Base-by-base conservation (phyloP, 2,329 filamentous ascomycete genomes). In the Diaporthe destruens region DNA sequence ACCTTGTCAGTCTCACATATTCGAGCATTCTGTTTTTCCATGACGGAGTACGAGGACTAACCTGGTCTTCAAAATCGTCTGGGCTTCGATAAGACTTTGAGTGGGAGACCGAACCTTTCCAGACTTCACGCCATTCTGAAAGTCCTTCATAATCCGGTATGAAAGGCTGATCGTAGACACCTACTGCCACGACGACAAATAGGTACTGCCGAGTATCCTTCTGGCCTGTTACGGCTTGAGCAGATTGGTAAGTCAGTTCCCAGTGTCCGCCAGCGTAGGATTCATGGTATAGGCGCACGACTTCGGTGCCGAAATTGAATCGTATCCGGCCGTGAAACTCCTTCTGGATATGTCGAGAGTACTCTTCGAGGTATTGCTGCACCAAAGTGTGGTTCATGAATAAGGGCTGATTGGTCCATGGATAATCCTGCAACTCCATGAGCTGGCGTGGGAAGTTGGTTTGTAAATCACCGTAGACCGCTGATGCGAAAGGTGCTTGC, bases 361-460 rank as follows among this genome's bases (percentile, higher is more conserved):
- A 71, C 6, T 18, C 34, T 9, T n/a, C 8, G 3, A 71, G 68
- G 56, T 61, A 63, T 18, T 51, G 14, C 14, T 39, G 32, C n/a
- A 71, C 68, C 68, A 53, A 29, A 6, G 12, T 29, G 29, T 71
- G 68, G 6, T 25, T n/a, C 68, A 71, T 71, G 34, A 71, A 34
- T 12, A 71, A 20, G 1, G 68, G 55, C 14, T 71, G 56, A 20
- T 8, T 36, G 9, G 29, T n/a, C 42, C 54, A 61, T 9, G 36
- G 55, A 42, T 61, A 61, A 23, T 71, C 68, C 36, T 61, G 68
- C 16, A 71, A 54, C 18, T 63, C 68, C 68, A 71, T 71, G 34
- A 71, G 68, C 25, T 63, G 68, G 29, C 68, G 68, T 25, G 68
- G 68, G 16, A 63, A 71, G 29, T 63, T 71, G n/a, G 68, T 61